Percentiles rank a stretch among this genome's conserved stretches.
Evolutionary conservation across 352 stramenopile genomes (phyloP).

Genomic region (Globisporangium paddicum): DNA sequence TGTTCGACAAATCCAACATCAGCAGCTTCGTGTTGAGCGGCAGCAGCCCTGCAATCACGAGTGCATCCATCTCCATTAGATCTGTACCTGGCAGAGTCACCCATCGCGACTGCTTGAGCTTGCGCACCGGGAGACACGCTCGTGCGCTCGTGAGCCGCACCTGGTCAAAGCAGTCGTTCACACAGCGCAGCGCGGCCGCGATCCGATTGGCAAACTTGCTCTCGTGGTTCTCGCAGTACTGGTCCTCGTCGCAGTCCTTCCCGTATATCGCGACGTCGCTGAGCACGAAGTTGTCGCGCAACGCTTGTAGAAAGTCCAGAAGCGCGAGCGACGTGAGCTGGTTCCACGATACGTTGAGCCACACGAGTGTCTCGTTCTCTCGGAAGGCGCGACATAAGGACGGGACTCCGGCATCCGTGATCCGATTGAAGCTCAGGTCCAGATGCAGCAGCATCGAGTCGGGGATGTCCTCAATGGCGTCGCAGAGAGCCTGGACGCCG

Average conservation of each 20-base stretch:
- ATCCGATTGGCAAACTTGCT: conserved; percentile 46
- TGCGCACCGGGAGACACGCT: conserved; percentile 51
- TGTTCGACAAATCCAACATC: conserved; percentile 62
- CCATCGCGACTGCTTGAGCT: conserved; percentile 61
- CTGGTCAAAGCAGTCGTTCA: conserved; percentile 47
- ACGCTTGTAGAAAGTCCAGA: conserved; percentile 29
- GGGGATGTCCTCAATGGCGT: conserved; percentile 51
- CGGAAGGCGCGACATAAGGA: conserved; percentile 37
- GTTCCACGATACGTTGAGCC: conserved; percentile 66
- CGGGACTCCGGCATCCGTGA: conserved; percentile 35
- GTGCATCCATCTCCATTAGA: conserved; percentile 54
- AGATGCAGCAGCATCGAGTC: conserved; percentile 59
- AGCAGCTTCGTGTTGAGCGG: conserved; percentile 48
- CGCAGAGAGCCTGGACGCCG: conserved; percentile 42
- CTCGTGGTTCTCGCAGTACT: conserved; percentile 51
- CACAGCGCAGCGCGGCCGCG: conserved; percentile 34
- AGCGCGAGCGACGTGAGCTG: conserved; percentile 38
- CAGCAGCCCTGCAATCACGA: conserved; percentile 56
- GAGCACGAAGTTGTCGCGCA: conserved; percentile 60
- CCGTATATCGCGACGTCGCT: conserved; percentile 44
- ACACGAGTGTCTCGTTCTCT: conserved; percentile 72
- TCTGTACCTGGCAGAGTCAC: conserved; percentile 27
- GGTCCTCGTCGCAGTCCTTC: conserved; percentile 44
- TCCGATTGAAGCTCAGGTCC: conserved; percentile 52
- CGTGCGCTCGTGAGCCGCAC: conserved; percentile 34